These are phyloP conservation scores for Arthrobotrys megalospora DNA, from an alignment of 2,329 filamentous ascomycete species.

Conservation along the genomic window DNA sequence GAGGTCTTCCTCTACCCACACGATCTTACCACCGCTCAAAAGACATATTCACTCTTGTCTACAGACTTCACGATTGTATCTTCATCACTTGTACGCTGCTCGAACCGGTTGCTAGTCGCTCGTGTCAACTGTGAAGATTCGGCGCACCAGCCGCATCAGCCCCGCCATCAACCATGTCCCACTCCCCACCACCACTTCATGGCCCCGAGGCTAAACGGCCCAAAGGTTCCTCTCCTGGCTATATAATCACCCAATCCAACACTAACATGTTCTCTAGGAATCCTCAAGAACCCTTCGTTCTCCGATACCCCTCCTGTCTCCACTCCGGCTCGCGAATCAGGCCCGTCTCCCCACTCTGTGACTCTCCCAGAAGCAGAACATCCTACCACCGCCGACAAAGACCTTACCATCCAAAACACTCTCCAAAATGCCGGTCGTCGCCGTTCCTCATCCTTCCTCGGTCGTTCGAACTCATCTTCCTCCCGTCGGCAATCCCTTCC, in stretches of 20 bases:
- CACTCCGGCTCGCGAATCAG: conserved; percentile 27
- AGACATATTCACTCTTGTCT: not conserved
- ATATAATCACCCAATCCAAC: not conserved
- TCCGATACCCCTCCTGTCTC: conserved; percentile 40
- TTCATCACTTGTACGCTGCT: not conserved
- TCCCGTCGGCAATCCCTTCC: conserved; percentile 80
- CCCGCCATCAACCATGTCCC: conserved; percentile 54
- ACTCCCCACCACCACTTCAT: conserved; percentile 58
- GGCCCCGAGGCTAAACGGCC: conserved; percentile 59
- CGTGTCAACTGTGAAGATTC: conserved; percentile 2
- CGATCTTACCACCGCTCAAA: not conserved
- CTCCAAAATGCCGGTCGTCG: conserved; percentile 92
- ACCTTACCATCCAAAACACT: conserved; percentile 93
- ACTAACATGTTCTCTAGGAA: conserved; percentile 36
- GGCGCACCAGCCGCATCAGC: conserved; percentile 24
- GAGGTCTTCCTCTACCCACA: not conserved
- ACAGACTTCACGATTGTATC: conserved; percentile 1
- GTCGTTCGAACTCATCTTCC: conserved; percentile 71
- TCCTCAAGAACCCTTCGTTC: conserved; percentile 59
- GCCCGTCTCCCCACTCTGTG: conserved; percentile 41
- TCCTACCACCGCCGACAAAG: conserved; percentile 74
- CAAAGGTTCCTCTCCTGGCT: conserved; percentile 36
- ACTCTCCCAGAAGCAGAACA: conserved; percentile 35
- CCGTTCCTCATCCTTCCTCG: conserved; percentile 82
- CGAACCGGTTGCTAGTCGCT: not conserved